phyloP scores from a whole-genome alignment of 306 rosid species.

The Rosa chinensis region DNA sequence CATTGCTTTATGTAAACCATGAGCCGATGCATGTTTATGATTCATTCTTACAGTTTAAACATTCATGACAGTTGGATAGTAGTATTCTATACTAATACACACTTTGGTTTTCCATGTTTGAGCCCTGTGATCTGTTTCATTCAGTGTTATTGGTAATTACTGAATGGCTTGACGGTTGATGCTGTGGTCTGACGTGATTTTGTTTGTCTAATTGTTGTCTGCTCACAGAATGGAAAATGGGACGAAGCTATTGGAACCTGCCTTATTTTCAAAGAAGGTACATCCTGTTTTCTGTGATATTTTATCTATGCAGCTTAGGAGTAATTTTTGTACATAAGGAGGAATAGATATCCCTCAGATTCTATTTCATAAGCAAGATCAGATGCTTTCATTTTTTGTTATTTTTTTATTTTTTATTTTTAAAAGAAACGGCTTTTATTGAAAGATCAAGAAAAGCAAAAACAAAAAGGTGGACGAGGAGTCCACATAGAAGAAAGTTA shows the following conservation, averaged over 20 bases:
- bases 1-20: not conserved
- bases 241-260: conserved; percentile 72
- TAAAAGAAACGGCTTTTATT: too few species aligned
- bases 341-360: not conserved
- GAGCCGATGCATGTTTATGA: not conserved
- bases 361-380: not conserved
- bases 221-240: not conserved
- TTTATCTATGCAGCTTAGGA: not conserved
- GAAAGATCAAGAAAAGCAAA: not conserved
- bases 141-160: not conserved
- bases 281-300: not conserved
- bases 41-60: not conserved
- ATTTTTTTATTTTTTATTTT: too few species aligned
- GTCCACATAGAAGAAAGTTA: not conserved
- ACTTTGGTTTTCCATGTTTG: not conserved
- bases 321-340: not conserved
- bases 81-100: not conserved
- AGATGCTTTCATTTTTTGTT: not conserved
- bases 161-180: not conserved
- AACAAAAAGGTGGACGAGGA: not conserved
- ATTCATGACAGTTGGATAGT: not conserved
- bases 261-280: conserved; percentile 54
- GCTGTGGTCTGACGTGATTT: not conserved
- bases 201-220: not conserved
- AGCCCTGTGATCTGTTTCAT: not conserved